Percentiles rank a stretch among this genome's conserved stretches.
Conservation (phyloP, 179 eudicot genomes). For the Silene vulgaris region DNA sequence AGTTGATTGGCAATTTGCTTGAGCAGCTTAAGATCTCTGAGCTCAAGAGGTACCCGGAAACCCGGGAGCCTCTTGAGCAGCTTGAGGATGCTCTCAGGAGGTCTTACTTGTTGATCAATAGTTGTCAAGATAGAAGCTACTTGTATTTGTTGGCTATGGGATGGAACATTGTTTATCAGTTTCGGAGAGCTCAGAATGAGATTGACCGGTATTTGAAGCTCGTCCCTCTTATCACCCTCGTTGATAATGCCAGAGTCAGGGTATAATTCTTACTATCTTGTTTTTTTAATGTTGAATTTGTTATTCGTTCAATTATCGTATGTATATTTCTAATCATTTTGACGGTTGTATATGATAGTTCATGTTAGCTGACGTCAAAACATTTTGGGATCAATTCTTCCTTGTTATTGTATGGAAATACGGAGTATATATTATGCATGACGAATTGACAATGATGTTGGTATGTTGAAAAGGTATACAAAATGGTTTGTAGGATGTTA, state of each 20-base stretch:
- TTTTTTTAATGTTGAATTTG: slow-evolving; percentile 15
- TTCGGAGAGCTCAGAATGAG: slow-evolving; percentile 78
- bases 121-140: slow-evolving; percentile 86
- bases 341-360: background rate
- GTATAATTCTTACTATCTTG: slow-evolving; percentile 23
- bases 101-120: slow-evolving; percentile 68
- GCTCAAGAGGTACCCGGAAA: slow-evolving; percentile 71
- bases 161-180: slow-evolving; percentile 90
- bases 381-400: background rate
- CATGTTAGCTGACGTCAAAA: background rate
- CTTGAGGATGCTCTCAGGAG: slow-evolving; percentile 86
- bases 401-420: background rate
- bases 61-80: slow-evolving; percentile 81
- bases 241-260: slow-evolving; percentile 83
- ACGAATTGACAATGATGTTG: slow-evolving; percentile 20
- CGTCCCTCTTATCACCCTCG: slow-evolving; percentile 76
- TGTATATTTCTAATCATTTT: background rate
- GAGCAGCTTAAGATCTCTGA: slow-evolving; percentile 80
- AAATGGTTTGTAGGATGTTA: slow-evolving; percentile 10
- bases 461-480: slow-evolving; percentile 12
- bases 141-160: slow-evolving; percentile 91
- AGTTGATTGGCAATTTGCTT: slow-evolving; percentile 75
- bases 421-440: background rate
- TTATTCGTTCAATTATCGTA: background rate
- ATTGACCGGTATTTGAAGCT: slow-evolving; percentile 81